phyloP scores from a whole-genome alignment of 2,329 filamentous ascomycete genomes.

The Alternaria metachromatica region DNA sequence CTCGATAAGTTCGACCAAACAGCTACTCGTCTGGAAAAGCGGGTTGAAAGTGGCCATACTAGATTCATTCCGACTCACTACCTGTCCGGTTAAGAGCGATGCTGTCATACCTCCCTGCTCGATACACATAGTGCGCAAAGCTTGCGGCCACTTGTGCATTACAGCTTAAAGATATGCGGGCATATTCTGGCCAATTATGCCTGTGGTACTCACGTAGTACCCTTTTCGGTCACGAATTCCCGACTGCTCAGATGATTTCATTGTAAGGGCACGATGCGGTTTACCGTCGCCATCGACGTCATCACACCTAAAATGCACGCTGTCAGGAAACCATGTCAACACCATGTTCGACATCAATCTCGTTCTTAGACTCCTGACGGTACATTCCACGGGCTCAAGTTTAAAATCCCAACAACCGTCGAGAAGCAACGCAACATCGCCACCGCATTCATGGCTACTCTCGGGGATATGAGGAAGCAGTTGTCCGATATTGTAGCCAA shows the following conservation, averaged over 20 bases:
- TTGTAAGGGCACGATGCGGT: not conserved
- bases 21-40: not conserved
- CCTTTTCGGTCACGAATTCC: not conserved
- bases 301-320: not conserved
- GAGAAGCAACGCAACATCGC: not conserved
- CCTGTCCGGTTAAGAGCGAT: not conserved
- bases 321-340: not conserved
- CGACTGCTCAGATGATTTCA: not conserved
- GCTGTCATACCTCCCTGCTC: not conserved
- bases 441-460: constrained; percentile 13
- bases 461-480: constrained; percentile 22
- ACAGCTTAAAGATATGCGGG: not conserved
- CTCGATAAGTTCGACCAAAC: not conserved
- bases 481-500: constrained; percentile 17
- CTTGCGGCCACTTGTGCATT: not conserved
- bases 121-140: not conserved
- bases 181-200: not conserved
- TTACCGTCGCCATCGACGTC: not conserved
- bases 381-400: not conserved
- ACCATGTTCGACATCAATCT: not conserved
- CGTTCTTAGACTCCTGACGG: not conserved
- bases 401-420: not conserved
- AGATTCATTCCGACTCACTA: not conserved
- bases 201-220: not conserved
- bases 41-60: not conserved